Percentiles rank a stretch among this genome's conserved stretches.
phyloP scores from a whole-genome alignment of 345 rosid genomes.

The Carallia pectinifolia region DNA sequence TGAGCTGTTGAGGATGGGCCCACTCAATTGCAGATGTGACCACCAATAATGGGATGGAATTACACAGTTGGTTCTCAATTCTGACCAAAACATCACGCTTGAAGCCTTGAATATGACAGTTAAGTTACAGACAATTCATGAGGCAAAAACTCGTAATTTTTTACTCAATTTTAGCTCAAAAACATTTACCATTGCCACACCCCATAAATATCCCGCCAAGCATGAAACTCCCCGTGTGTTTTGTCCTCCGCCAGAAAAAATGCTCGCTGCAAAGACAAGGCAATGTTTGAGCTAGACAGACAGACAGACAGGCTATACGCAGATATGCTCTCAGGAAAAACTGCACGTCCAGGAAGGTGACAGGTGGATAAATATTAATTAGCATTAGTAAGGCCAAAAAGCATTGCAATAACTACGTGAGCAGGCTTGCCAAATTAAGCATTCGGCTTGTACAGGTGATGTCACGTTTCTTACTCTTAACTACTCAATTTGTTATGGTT shows the following conservation, averaged over 20 bases:
- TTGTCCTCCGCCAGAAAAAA: too few species aligned
- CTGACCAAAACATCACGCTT: conserved; percentile 31
- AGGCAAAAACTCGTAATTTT: background rate
- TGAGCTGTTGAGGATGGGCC: too few species aligned
- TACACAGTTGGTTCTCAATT: background rate
- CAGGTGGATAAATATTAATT: background rate
- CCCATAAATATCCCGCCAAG: background rate
- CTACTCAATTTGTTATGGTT: background rate
- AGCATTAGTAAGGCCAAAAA: background rate
- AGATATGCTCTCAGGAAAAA: too few species aligned
- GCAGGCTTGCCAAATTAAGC: conserved; percentile 26
- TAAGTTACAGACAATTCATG: background rate
- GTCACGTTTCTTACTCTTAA: conserved; percentile 18
- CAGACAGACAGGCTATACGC: too few species aligned
- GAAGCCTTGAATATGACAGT: background rate
- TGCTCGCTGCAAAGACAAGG: too few species aligned
- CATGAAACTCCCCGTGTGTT: too few species aligned
- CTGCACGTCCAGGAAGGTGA: background rate
- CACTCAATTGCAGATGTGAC: too few species aligned
- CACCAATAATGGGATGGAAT: too few species aligned
- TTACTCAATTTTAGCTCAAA: conserved; percentile 1
- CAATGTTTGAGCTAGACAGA: too few species aligned
- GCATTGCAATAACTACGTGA: background rate
- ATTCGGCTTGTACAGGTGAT: conserved; percentile 25
- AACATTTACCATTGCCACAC: conserved; percentile 2